Evolutionary conservation across 1,284 basidiomycete genomes (phyloP).

Genomic region (Puccinia hordei): DNA sequence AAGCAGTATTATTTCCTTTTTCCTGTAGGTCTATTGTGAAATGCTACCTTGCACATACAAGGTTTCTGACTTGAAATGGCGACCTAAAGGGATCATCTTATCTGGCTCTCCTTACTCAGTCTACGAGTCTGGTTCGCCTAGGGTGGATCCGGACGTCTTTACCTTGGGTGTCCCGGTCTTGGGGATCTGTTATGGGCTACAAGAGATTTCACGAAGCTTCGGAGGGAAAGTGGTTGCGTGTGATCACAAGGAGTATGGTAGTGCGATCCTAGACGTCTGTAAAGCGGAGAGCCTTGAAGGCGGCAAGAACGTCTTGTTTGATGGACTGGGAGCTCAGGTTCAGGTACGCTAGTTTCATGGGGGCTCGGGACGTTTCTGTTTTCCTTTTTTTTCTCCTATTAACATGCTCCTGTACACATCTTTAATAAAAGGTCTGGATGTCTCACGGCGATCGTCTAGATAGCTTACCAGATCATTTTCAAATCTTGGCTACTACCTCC

Average conservation of each 20-base stretch:
- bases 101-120: constrained; percentile 99
- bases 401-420: too few relatives aligned
- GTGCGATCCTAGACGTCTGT: constrained; percentile 76
- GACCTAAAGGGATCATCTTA: constrained; percentile 97
- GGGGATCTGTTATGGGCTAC: constrained; percentile 96
- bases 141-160: constrained; percentile 94
- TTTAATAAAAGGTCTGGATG: constrained; percentile 89
- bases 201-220: constrained; percentile 91
- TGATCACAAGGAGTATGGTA: constrained; percentile 92
- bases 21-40: constrained; percentile 77
- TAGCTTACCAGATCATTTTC: constrained; percentile 77
- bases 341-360: constrained; percentile 64
- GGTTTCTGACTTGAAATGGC: constrained; percentile 85
- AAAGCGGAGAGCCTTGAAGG: constrained; percentile 65
- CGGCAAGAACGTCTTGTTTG: constrained; percentile 77
- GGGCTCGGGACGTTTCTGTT: neutral
- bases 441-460: constrained; percentile 96
- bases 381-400: constrained; percentile 7
- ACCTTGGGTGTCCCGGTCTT: constrained; percentile 85
- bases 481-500: constrained; percentile 81
- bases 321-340: constrained; percentile 78
- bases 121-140: constrained; percentile 87
- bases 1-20: neutral
- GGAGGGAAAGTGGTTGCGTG: constrained; percentile 93
- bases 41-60: constrained; percentile 95